Percentiles rank a stretch among this genome's conserved stretches.
These are phyloP conservation scores for Incumbomyces lentus DNA, from an alignment of 2,329 filamentous ascomycete genomes.

Conservation along the genomic window DNA sequence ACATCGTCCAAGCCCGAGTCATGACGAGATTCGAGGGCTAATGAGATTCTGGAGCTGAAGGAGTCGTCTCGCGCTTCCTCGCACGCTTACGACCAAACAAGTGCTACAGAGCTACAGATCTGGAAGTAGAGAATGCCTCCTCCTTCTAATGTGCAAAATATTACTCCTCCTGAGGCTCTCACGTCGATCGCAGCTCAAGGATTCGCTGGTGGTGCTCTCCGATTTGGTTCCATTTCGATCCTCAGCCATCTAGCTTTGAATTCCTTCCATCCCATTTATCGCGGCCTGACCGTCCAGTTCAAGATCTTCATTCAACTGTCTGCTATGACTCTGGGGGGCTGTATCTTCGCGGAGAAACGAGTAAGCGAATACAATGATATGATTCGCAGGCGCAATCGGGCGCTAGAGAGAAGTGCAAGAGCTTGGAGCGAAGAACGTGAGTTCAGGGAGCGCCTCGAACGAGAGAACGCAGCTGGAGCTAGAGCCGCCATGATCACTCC, in stretches of 20 bases:
- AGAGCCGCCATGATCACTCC: neutral
- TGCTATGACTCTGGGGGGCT: constrained; percentile 38
- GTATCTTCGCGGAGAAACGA: constrained; percentile 38
- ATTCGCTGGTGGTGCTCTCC: constrained; percentile 34
- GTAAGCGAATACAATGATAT: constrained; percentile 37
- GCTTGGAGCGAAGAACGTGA: constrained; percentile 22
- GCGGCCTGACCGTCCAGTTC: constrained; percentile 39
- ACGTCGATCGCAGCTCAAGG: constrained; percentile 31
- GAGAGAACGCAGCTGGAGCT: constrained; percentile 16
- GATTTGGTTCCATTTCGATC: constrained; percentile 37
- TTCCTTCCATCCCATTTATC: constrained; percentile 33
- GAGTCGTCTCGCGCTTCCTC: no score
- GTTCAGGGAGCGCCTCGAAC: constrained; percentile 27
- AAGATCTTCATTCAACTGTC: constrained; percentile 40
- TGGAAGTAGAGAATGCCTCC: constrained; percentile 35
- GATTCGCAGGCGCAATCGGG: constrained; percentile 31
- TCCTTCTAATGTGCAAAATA: constrained; percentile 29
- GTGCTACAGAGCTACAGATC: no score
- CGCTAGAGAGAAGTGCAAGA: constrained; percentile 17
- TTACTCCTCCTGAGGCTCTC: constrained; percentile 33
- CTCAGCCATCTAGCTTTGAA: constrained; percentile 35
- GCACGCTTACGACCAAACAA: neutral
- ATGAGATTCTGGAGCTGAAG: no score
- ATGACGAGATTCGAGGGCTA: constrained; percentile 2
- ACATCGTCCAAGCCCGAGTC: neutral